phyloP scores from a whole-genome alignment of 164 flowering plant genomes.

The Santalum album region DNA sequence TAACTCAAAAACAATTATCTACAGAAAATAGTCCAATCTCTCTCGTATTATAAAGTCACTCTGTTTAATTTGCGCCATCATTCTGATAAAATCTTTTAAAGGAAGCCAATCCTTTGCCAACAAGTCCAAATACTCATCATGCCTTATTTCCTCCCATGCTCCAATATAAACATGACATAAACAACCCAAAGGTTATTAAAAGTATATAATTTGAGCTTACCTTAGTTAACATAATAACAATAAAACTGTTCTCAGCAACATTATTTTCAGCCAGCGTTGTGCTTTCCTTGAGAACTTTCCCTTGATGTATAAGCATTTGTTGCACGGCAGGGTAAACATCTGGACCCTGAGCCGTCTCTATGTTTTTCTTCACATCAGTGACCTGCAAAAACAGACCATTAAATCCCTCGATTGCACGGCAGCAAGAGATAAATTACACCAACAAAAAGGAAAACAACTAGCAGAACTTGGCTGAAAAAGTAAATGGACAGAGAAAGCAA shows the following conservation, averaged over 20 bases:
- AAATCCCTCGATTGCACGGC: background rate
- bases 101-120: too few relatives aligned
- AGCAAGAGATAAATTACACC: background rate
- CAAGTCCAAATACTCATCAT: background rate
- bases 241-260: constrained; percentile 63
- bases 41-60: too few relatives aligned
- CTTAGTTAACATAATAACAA: constrained; percentile 72
- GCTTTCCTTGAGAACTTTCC: constrained; percentile 72
- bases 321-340: constrained; percentile 60
- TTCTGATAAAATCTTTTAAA: too few relatives aligned
- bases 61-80: too few relatives aligned
- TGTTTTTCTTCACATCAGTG: constrained; percentile 58
- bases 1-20: too few relatives aligned
- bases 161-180: too few relatives aligned
- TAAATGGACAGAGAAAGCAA: too few relatives aligned
- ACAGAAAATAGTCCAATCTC: too few relatives aligned
- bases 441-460: background rate
- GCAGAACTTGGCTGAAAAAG: background rate
- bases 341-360: constrained; percentile 55
- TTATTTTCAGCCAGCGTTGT: constrained; percentile 60
- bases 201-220: constrained; percentile 18
- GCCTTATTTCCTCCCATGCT: too few relatives aligned
- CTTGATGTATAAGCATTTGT: constrained; percentile 81
- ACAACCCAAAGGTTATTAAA: background rate
- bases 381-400: constrained; percentile 31